Conservation (phyloP, 2,329 filamentous ascomycete species). For the Trichoderma lentiforme region DNA sequence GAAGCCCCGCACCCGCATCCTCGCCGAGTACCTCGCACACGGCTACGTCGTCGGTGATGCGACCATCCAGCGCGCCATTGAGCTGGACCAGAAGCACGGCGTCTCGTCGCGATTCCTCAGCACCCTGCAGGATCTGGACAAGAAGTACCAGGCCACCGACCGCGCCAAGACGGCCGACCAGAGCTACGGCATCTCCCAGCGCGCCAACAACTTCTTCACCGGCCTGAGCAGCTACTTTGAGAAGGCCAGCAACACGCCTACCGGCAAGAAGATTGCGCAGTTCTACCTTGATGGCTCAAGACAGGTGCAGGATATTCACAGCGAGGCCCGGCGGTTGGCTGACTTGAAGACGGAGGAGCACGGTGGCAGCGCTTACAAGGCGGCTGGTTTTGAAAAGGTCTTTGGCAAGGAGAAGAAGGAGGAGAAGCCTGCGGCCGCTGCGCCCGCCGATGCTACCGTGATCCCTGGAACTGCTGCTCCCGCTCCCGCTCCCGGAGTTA, state of each 20-base stretch:
- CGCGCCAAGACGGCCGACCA: conserved; percentile 80
- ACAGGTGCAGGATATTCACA: conserved; percentile 92
- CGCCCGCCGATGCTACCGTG: conserved; percentile 9
- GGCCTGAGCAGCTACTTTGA: conserved; percentile 89
- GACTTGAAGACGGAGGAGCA: conserved; percentile 74
- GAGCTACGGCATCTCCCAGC: conserved; percentile 76
- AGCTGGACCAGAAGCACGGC: conserved; percentile 85
- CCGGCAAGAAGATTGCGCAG: conserved; percentile 78
- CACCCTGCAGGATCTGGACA: conserved; percentile 73
- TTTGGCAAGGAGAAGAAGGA: conserved; percentile 50
- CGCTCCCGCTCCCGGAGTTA: background rate
- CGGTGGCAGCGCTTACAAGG: conserved; percentile 58
- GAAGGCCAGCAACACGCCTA: conserved; percentile 82
- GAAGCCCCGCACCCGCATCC: conserved; percentile 89
- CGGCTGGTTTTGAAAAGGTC: conserved; percentile 54
- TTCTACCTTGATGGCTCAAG: conserved; percentile 85
- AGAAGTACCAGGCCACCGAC: conserved; percentile 83
- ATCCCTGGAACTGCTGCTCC: background rate
- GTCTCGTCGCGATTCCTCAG: conserved; percentile 76
- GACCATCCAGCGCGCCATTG: conserved; percentile 78
- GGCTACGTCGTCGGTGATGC: conserved; percentile 78
- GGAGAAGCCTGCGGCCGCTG: conserved; percentile 23
- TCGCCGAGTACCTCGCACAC: conserved; percentile 94
- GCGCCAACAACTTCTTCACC: conserved; percentile 60
- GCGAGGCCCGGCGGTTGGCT: conserved; percentile 82